phyloP scores from a whole-genome alignment of 2,329 filamentous ascomycete genomes.

The Colletotrichum simmondsii region DNA sequence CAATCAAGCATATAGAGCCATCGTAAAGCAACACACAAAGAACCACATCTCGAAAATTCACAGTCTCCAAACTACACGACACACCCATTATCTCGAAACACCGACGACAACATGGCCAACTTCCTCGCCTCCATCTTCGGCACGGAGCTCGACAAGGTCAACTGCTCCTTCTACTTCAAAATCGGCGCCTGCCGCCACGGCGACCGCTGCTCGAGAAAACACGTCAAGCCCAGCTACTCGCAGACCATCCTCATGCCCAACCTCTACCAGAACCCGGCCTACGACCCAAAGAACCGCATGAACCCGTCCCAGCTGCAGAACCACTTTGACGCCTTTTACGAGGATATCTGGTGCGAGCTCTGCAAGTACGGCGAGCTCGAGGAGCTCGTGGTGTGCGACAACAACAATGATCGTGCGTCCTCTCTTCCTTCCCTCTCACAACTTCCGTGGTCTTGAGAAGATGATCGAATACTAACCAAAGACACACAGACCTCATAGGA shows the following conservation, averaged over 20 bases:
- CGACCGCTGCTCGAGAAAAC: constrained; percentile 97
- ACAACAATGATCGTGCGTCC: constrained; percentile 92
- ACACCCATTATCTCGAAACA: background rate
- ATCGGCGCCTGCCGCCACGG: constrained; percentile 98
- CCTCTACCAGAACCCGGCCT: constrained; percentile 98
- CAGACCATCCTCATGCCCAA: constrained; percentile 98
- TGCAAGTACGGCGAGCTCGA: constrained; percentile 98
- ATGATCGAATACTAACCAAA: constrained; percentile 9
- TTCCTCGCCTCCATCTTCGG: constrained; percentile 99
- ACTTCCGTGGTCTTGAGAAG: background rate
- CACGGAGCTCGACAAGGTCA: constrained; percentile 99
- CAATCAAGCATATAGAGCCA: background rate
- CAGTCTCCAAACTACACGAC: background rate
- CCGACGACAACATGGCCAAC: constrained; percentile 78
- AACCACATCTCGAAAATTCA: background rate
- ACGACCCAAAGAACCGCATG: constrained; percentile 97
- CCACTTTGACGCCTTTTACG: constrained; percentile 99
- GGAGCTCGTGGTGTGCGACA: constrained; percentile 98
- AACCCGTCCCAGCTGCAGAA: constrained; percentile 96
- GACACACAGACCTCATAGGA: constrained; percentile 82
- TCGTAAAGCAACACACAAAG: background rate
- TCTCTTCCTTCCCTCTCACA: background rate
- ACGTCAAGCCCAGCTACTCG: constrained; percentile 98
- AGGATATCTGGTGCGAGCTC: constrained; percentile 99
- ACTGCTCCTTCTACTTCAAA: constrained; percentile 98